phyloP scores from a whole-genome alignment of 2,329 filamentous ascomycete genomes.

The Clarireedia hainanense region DNA sequence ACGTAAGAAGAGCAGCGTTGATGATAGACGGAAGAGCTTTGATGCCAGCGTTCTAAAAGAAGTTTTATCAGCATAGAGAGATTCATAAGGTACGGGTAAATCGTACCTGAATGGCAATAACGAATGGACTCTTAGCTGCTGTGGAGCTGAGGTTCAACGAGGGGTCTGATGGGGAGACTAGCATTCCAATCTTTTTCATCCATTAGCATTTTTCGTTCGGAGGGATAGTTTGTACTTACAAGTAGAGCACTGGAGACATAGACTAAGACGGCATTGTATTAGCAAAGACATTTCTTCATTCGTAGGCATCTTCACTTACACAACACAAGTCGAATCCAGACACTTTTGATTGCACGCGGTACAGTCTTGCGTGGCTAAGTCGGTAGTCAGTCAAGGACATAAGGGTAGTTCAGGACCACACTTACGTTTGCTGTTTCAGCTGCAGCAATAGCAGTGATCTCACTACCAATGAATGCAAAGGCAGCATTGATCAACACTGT shows the following conservation, averaged over 20 bases:
- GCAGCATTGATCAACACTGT: slow-evolving; percentile 37
- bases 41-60: slow-evolving; percentile 49
- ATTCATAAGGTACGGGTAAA: no score
- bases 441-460: slow-evolving; percentile 47
- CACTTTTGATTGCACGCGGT: slow-evolving; percentile 41
- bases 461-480: slow-evolving; percentile 42
- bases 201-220: no score
- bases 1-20: slow-evolving; percentile 60
- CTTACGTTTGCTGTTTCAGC: slow-evolving; percentile 42
- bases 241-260: slow-evolving; percentile 44
- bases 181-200: slow-evolving; percentile 37
- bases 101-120: slow-evolving; percentile 54
- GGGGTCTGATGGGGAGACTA: slow-evolving; percentile 46
- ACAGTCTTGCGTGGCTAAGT: slow-evolving; percentile 39
- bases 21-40: slow-evolving; percentile 60
- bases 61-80: no score
- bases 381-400: no score
- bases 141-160: slow-evolving; percentile 30
- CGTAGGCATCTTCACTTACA: slow-evolving; percentile 20
- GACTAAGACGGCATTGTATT: slow-evolving; percentile 22
- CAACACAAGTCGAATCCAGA: slow-evolving; percentile 48
- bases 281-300: no score
- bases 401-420: no score
- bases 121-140: slow-evolving; percentile 52
- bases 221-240: no score